Percentiles rank a stretch among this genome's conserved stretches.
These are phyloP conservation scores for Geum urbanum DNA, from an alignment of 306 rosid species.

Conservation along the genomic window DNA sequence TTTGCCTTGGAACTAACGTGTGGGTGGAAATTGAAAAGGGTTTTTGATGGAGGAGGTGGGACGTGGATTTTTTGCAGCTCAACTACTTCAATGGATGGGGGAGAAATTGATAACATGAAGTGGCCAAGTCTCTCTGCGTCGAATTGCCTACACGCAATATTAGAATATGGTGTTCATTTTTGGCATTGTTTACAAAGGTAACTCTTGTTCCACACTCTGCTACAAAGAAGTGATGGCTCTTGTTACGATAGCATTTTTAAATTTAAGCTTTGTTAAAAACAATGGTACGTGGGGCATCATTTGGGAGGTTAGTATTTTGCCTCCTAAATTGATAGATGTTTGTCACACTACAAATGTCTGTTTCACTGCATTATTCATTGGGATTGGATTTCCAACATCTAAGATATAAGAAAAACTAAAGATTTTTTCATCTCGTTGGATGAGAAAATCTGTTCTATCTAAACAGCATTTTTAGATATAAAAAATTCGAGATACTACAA, in stretches of 20 bases:
- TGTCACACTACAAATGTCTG: no score
- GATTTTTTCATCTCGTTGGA: no score
- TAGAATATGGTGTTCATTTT: neutral
- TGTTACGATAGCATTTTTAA: neutral
- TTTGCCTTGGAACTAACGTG: neutral
- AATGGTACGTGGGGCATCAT: neutral
- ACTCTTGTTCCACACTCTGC: neutral
- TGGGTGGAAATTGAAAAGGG: neutral
- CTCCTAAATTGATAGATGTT: no score
- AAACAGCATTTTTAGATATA: no score
- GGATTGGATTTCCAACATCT: no score
- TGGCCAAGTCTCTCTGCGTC: neutral
- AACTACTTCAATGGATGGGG: slow-evolving; percentile 47
- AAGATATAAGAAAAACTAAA: no score
- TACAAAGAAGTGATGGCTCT: slow-evolving; percentile 6
- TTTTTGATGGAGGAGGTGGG: slow-evolving; percentile 1
- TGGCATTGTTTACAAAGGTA: slow-evolving; percentile 6
- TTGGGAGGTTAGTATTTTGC: no score
- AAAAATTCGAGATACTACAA: no score
- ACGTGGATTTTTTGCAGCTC: slow-evolving; percentile 25
- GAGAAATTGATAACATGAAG: slow-evolving; percentile 24
- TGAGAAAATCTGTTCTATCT: no score
- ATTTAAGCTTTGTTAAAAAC: neutral
- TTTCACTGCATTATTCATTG: no score
- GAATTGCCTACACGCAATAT: slow-evolving; percentile 30